phyloP scores from a whole-genome alignment of 2,329 filamentous ascomycete genomes.

The Fusarium virguliforme region DNA sequence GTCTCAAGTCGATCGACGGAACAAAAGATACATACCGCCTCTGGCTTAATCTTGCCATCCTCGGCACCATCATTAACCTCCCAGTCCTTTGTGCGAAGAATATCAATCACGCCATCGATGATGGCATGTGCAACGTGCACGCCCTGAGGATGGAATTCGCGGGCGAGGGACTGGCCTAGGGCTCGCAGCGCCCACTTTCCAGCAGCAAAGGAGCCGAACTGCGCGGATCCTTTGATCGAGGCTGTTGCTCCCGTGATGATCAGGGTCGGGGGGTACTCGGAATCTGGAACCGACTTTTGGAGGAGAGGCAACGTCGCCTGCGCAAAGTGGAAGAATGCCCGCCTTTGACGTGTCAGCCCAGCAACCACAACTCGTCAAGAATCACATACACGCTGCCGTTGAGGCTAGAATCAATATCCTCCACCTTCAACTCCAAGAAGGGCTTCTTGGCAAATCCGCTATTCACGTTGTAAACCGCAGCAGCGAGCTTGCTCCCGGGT shows the following conservation, averaged over 20 bases:
- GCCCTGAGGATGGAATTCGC: slow-evolving; percentile 88
- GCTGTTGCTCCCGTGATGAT: slow-evolving; percentile 92
- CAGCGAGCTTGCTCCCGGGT: slow-evolving; percentile 69
- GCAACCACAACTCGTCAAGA: fast-evolving
- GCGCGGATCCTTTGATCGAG: slow-evolving; percentile 79
- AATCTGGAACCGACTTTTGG: slow-evolving; percentile 70
- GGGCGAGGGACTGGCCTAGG: slow-evolving; percentile 80
- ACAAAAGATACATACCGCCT: slow-evolving; percentile 72
- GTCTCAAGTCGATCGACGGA: fast-evolving
- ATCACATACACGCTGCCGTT: slow-evolving; percentile 65
- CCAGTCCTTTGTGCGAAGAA: slow-evolving; percentile 75
- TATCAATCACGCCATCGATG: slow-evolving; percentile 89
- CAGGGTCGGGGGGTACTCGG: slow-evolving; percentile 79
- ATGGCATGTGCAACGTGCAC: slow-evolving; percentile 88
- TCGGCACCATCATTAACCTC: slow-evolving; percentile 62
- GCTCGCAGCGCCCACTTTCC: slow-evolving; percentile 87
- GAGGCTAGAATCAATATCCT: slow-evolving; percentile 66
- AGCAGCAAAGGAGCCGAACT: slow-evolving; percentile 80
- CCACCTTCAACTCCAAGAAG: slow-evolving; percentile 70
- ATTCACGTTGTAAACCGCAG: slow-evolving; percentile 80
- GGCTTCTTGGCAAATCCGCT: slow-evolving; percentile 68
- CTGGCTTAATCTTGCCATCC: slow-evolving; percentile 79
- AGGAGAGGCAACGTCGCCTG: slow-evolving; percentile 80
- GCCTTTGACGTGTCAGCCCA: slow-evolving; percentile 56
- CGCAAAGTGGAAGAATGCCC: slow-evolving; percentile 83